phyloP scores from a whole-genome alignment of 805 yeast species.

The Saccharomyces jurei region DNA sequence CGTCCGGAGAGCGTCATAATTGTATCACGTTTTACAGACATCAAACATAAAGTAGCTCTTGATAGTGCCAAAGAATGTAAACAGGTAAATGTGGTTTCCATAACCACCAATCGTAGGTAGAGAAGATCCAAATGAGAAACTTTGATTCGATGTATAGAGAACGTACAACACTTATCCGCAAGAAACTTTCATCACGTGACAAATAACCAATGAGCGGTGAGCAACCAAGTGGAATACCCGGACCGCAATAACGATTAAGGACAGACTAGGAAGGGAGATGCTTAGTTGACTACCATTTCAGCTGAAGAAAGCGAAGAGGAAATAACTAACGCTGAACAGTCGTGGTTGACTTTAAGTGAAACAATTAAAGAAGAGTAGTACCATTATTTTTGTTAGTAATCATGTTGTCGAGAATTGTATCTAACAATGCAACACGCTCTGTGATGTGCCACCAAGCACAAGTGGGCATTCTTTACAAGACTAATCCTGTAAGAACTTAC shows the following conservation, averaged over 20 bases:
- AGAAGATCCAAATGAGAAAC: neutral
- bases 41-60: neutral
- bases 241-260: neutral
- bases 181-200: neutral
- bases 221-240: neutral
- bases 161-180: neutral
- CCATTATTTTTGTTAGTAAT: neutral
- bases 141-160: neutral
- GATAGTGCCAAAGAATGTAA: neutral
- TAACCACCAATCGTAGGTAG: neutral
- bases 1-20: neutral
- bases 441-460: neutral
- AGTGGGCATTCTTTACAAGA: neutral
- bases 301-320: neutral
- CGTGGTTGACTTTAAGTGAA: neutral
- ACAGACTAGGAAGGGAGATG: neutral
- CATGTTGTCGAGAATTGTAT: neutral
- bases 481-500: conserved; percentile 54
- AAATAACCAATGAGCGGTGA: neutral
- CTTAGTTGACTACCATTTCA: neutral
- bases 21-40: neutral
- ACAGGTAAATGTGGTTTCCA: neutral
- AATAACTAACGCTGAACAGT: neutral
- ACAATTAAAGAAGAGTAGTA: neutral
- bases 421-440: neutral